Conservation (phyloP, 495 filamentous ascomycete species). For the Aspergillus panamensis region DNA sequence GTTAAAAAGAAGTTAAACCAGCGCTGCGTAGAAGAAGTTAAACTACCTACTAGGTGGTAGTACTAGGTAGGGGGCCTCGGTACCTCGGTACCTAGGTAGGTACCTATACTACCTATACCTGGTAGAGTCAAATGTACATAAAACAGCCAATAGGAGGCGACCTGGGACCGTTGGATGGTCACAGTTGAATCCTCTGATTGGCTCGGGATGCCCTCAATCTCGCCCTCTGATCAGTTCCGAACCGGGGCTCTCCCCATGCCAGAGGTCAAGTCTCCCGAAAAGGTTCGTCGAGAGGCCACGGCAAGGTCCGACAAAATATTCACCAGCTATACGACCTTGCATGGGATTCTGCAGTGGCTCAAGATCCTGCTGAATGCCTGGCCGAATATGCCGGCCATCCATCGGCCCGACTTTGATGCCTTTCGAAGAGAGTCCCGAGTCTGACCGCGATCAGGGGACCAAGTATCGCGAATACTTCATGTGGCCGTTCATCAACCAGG, state of each 20-base stretch:
- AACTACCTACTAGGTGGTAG: too few relatives aligned
- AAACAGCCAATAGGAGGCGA: too few relatives aligned
- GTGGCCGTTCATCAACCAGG: constrained; percentile 57
- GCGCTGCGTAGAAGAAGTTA: too few relatives aligned
- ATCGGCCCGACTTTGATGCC: constrained; percentile 51
- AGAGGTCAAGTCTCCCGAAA: not conserved
- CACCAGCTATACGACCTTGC: not conserved
- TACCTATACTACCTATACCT: too few relatives aligned
- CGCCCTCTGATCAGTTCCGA: too few relatives aligned
- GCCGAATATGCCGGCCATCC: constrained; percentile 46
- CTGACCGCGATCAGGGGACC: not conserved
- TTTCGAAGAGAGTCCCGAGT: constrained; percentile 26
- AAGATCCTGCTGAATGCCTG: constrained; percentile 40
- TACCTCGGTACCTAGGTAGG: too few relatives aligned
- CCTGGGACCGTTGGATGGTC: too few relatives aligned
- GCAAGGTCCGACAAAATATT: constrained; percentile 3
- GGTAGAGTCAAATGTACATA: too few relatives aligned
- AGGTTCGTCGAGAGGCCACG: not conserved
- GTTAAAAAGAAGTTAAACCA: too few relatives aligned
- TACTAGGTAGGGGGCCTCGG: too few relatives aligned
- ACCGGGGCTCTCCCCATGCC: constrained; percentile 9
- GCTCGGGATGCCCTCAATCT: too few relatives aligned
- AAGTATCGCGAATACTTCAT: constrained; percentile 34
- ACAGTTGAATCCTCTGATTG: too few relatives aligned
- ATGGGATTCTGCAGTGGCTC: constrained; percentile 28